Conservation (phyloP, 306 rosid genomes). For the Sphenostylis stenocarpa region DNA sequence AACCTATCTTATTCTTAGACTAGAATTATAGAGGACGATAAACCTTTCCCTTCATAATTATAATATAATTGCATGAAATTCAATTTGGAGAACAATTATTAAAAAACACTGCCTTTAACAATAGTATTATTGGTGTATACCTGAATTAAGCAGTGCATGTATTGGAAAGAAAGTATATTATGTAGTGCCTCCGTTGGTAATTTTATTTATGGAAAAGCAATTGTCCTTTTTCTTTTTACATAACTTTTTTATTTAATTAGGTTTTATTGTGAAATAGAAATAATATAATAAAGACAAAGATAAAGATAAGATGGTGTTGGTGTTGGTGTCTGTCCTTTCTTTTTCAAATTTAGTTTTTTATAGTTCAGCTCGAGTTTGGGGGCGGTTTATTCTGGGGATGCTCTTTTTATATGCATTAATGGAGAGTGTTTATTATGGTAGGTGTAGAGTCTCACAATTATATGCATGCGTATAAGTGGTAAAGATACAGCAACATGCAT, state of each 20-base stretch:
- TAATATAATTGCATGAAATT: neutral
- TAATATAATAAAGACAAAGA: neutral
- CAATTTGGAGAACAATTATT: neutral
- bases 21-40: neutral
- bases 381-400: neutral
- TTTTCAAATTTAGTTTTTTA: neutral
- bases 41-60: neutral
- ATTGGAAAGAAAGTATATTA: neutral
- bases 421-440: neutral
- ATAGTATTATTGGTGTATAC: neutral
- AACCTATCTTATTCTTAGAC: too few species aligned
- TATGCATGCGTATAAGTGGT: neutral
- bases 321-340: conserved; percentile 28
- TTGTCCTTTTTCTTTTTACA: neutral
- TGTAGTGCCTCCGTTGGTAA: neutral
- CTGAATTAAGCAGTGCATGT: neutral
- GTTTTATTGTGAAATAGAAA: neutral
- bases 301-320: too few species aligned
- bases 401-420: neutral
- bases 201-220: neutral
- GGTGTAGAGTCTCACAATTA: neutral
- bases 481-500: conserved; percentile 10
- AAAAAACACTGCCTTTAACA: neutral
- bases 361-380: conserved; percentile 7
- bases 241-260: neutral